Base-by-base conservation (phyloP, 495 filamentous ascomycete species). In the Lasiosphaeria hispida region DNA sequence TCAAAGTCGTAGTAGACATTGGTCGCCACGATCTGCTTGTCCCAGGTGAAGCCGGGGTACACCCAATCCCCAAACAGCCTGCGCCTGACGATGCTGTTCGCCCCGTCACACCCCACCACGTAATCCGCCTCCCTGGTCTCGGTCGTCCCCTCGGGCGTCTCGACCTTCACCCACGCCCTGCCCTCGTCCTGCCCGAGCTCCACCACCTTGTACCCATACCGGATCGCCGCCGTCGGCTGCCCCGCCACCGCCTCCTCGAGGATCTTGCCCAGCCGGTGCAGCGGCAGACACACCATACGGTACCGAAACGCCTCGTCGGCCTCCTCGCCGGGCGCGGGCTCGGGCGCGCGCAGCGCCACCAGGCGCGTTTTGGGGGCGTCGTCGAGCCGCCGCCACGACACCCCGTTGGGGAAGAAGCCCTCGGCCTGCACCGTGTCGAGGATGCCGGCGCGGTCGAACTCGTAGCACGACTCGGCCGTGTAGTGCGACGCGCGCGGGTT, bases 11-110 rank as follows among this genome's bases (percentile, higher is more conserved):
- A 63, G 33, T 65, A 65, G 10, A 61, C 58, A 68, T 87, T 87
- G n/a, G 83, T 84, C 33, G 83, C 84, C 35, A 87, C 75, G 45
- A 87, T 81, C 58, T 85, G 82, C 40, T 71, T 72, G 38, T 83
- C 72, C 72, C 80, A 77, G 5, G 84, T 87, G 56, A 82, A 77
- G 0, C 83, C 83, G 0, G 81, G 81, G 59, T 77, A 85, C 10
- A 72, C 65, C 23, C 14, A 19, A 11, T 80, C 75, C 10, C 83
- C 83, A 64, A 85, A 87, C 10, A 87, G 63, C 4, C 72, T 72
- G 41, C 73, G 74, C 33, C 83, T 72, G 1, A 86, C 72, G 2
- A 71, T 76, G 61, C 82, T 85, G 45, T 74, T 79, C 1, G 81
- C 83, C 10, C 83, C 83, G 67, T 87, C 83, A 61, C 82, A 85